Evolutionary conservation across 768 basidiomycete species (phyloP), one percentile per base, ranked within the genome.

Genomic region (Amanita pallidorosea): DNA sequence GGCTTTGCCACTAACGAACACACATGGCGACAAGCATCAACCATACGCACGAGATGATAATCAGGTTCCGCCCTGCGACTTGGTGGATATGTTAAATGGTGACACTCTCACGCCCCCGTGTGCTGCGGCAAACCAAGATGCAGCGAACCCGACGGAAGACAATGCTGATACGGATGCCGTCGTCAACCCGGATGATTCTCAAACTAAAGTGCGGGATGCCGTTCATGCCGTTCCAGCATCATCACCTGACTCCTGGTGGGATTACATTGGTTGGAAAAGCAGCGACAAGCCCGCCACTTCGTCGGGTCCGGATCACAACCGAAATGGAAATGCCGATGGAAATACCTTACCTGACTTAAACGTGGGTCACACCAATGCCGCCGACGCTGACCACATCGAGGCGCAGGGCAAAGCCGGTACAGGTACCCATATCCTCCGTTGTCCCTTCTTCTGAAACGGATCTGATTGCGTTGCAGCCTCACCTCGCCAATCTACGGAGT

Each of bases 241-340:
- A 43, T 12, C 11, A 38, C 13, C 36, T 2, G 18, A 36, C 13
- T 43, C 49, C 31, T 51, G 49, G 49, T 51, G 49, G 49, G 42
- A 51, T 44, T 51, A 51, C 20, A 42, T 51, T 12, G 49, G 49
- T 18, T 44, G 49, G 49, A 51, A 23, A 44, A 34, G 9, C 22
- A 34, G 27, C 23, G 25, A 33, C 37, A 40, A 25, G 13, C 29
- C 23, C 25, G 22, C 38, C n/a, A 23, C 18, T 13, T 17, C 23
- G 22, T 12, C 45, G 29, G 34, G 45, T 31, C 31, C 46, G 20
- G 25, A 25, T n/a, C 29, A 36, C 9, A 34, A 27, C 23, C 17
- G 17, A 37, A 47, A 47, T 12, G 22, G 47, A 25, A n/a, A 49
- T n/a, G 38, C 18, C 35, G 37, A 20, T 17, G 17, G 7, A 36